Percentiles rank a stretch among this genome's conserved stretches.
Conservation (phyloP, 768 basidiomycete species). For the Mrakia frigida region DNA sequence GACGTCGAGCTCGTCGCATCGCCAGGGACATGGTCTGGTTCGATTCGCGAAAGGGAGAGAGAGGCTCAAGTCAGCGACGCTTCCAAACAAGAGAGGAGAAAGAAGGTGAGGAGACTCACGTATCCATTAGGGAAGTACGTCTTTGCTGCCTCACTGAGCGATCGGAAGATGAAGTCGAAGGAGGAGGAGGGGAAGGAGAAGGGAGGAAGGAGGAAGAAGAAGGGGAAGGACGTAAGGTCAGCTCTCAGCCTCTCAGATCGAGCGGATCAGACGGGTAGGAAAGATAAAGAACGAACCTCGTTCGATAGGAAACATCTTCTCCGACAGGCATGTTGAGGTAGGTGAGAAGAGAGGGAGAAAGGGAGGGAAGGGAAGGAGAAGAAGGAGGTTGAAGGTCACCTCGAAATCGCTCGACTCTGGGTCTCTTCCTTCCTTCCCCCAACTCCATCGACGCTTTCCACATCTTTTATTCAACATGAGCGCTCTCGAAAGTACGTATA, state of each 20-base stretch:
- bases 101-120: slow-evolving; percentile 3
- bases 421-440: neutral
- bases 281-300: no score
- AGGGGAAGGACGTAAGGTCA: no score
- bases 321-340: no score
- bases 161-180: neutral
- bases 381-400: neutral
- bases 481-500: slow-evolving; percentile 29
- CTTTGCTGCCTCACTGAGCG: slow-evolving; percentile 22
- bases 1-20: slow-evolving; percentile 24
- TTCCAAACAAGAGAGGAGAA: neutral
- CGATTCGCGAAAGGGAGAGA: neutral
- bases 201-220: neutral
- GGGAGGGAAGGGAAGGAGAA: neutral
- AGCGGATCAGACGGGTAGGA: no score
- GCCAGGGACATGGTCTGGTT: slow-evolving; percentile 30
- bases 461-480: slow-evolving; percentile 9
- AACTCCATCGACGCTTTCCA: slow-evolving; percentile 4
- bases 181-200: neutral
- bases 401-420: neutral
- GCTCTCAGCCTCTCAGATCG: no score
- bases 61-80: neutral
- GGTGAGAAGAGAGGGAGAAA: neutral
- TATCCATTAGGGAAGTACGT: slow-evolving; percentile 33
- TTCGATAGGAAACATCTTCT: no score